These are phyloP conservation scores for Lojkania enalia DNA, from an alignment of 2,329 filamentous ascomycete species.

Conservation along the genomic window DNA sequence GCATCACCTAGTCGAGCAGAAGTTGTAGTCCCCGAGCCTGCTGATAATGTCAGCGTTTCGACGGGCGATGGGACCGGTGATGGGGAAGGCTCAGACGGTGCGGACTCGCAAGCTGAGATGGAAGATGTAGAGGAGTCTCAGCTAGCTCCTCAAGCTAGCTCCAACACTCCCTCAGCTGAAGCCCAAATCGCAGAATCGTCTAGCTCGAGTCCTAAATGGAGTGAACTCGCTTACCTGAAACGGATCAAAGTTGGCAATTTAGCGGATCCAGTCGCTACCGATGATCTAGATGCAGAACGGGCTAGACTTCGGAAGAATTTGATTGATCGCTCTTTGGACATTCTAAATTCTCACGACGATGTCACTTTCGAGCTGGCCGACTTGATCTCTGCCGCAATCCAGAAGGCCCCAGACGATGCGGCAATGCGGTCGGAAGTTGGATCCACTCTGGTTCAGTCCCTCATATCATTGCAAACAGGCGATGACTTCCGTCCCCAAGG, in stretches of 20 bases:
- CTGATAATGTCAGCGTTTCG: slow-evolving; percentile 32
- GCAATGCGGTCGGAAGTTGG: slow-evolving; percentile 73
- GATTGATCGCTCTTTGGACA: slow-evolving; percentile 87
- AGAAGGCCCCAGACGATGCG: slow-evolving; percentile 62
- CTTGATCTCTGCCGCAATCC: slow-evolving; percentile 73
- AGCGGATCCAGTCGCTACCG: slow-evolving; percentile 61
- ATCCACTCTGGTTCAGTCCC: slow-evolving; percentile 77
- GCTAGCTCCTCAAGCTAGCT: slow-evolving; percentile 15
- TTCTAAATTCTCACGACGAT: slow-evolving; percentile 83
- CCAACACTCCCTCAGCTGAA: neutral
- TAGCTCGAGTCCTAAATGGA: slow-evolving; percentile 15
- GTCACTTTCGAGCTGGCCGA: slow-evolving; percentile 91
- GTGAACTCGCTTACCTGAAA: slow-evolving; percentile 39
- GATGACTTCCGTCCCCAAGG: slow-evolving; percentile 59
- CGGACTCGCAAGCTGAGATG: slow-evolving; percentile 45
- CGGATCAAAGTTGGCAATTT: slow-evolving; percentile 37
- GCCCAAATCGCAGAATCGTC: slow-evolving; percentile 11
- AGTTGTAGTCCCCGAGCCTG: slow-evolving; percentile 36
- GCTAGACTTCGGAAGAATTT: slow-evolving; percentile 72
- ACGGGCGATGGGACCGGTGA: slow-evolving; percentile 31
- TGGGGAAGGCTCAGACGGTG: slow-evolving; percentile 30
- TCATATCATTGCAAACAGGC: slow-evolving; percentile 69
- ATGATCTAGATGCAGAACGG: slow-evolving; percentile 78
- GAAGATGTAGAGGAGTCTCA: slow-evolving; percentile 32
- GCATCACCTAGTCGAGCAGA: slow-evolving; percentile 39